Conservation (phyloP, 345 rosid genomes). For the Eucalyptus erythrocorys region DNA sequence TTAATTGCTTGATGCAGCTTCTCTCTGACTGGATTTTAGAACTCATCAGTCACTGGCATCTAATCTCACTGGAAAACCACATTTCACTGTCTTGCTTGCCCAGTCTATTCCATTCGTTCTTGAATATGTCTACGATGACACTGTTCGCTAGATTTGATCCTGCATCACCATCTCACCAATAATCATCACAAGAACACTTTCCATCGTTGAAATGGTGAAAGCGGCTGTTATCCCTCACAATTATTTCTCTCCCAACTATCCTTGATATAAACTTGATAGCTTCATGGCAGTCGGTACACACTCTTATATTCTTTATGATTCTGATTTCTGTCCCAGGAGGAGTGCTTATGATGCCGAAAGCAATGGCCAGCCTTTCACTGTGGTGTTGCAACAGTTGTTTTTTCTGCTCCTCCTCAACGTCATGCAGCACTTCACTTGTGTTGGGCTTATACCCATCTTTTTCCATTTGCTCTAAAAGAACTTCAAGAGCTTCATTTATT, state of each 20-base stretch:
- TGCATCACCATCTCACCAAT: constrained; percentile 29
- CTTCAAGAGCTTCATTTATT: constrained; percentile 31
- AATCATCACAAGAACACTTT: constrained; percentile 69
- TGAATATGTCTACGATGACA: neutral
- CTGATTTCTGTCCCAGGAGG: constrained; percentile 57
- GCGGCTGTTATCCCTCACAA: constrained; percentile 65
- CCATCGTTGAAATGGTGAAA: constrained; percentile 72
- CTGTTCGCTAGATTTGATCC: neutral
- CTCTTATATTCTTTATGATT: constrained; percentile 58
- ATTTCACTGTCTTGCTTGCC: neutral
- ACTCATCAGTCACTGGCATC: neutral
- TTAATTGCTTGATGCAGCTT: neutral
- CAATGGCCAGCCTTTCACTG: constrained; percentile 72
- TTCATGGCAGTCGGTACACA: constrained; percentile 54
- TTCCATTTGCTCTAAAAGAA: constrained; percentile 49
- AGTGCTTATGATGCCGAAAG: constrained; percentile 54
- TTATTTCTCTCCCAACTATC: constrained; percentile 52
- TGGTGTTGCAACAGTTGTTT: constrained; percentile 36
- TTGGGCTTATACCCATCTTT: constrained; percentile 65
- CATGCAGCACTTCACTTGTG: constrained; percentile 54
- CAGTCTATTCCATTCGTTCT: neutral
- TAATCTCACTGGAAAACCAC: neutral
- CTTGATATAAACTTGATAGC: constrained; percentile 56
- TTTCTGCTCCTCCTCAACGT: constrained; percentile 72
- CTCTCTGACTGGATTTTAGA: neutral